phyloP scores from a whole-genome alignment of 1,284 basidiomycete species.

The Violaceomyces palustris region DNA sequence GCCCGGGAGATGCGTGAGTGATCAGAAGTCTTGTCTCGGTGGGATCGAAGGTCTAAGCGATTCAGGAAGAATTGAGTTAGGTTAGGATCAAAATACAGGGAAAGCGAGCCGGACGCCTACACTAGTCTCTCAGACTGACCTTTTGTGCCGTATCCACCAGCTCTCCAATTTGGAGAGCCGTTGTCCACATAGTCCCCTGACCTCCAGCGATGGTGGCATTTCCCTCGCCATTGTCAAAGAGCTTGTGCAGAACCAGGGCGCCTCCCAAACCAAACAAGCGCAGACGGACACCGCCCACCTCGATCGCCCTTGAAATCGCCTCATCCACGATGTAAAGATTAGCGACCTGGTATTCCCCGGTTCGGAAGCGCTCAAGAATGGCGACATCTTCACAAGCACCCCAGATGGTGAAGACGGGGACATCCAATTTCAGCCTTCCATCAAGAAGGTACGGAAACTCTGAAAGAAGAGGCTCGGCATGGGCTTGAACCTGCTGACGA shows the following conservation, averaged over 20 bases:
- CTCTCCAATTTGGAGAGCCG: constrained; percentile 93
- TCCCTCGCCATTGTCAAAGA: constrained; percentile 95
- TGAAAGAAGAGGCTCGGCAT: constrained; percentile 61
- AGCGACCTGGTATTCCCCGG: constrained; percentile 77
- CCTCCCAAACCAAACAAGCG: constrained; percentile 91
- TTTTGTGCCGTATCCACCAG: constrained; percentile 94
- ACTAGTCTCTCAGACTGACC: constrained; percentile 60
- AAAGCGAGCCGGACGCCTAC: background rate
- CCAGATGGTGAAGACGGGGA: constrained; percentile 95
- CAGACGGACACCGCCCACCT: constrained; percentile 87
- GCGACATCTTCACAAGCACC: constrained; percentile 95
- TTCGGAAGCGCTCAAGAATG: constrained; percentile 85
- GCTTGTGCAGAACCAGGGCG: constrained; percentile 89
- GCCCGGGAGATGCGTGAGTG: constrained; percentile 84
- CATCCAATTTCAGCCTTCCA: constrained; percentile 56
- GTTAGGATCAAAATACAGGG: background rate
- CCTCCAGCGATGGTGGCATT: constrained; percentile 93
- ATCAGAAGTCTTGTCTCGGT: constrained; percentile 89
- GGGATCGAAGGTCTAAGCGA: constrained; percentile 66
- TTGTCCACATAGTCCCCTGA: constrained; percentile 98
- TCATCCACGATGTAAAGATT: constrained; percentile 77
- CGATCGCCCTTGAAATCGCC: constrained; percentile 80
- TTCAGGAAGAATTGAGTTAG: background rate
- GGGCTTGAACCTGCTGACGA: constrained; percentile 50
- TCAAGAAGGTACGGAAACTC: constrained; percentile 88